These are phyloP conservation scores for Senecio squalidus DNA, from an alignment of 140 eudicot genomes.

Conservation along the genomic window DNA sequence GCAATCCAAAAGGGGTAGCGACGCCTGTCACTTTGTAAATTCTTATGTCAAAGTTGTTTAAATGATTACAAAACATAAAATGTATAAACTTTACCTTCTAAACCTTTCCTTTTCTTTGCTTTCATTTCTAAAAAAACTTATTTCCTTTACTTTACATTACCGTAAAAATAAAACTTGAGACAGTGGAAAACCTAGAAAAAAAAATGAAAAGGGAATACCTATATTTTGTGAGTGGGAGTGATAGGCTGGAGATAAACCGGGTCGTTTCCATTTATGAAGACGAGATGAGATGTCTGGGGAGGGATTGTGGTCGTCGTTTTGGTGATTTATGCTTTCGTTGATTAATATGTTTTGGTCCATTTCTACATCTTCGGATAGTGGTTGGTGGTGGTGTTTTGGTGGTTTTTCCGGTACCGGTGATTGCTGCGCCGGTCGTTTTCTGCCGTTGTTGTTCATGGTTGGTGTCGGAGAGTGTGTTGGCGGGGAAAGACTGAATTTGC, in stretches of 20 bases:
- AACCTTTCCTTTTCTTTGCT: too few relatives aligned
- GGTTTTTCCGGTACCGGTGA: conserved; percentile 37
- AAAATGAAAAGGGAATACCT: conserved; percentile 31
- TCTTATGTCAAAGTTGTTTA: too few relatives aligned
- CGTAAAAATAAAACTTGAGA: conserved; percentile 26
- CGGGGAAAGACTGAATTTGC: too few relatives aligned
- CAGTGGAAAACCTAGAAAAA: not conserved
- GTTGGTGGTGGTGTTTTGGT: conserved; percentile 50
- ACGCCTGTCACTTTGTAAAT: too few relatives aligned
- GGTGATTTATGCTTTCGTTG: too few relatives aligned
- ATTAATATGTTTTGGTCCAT: conserved; percentile 79
- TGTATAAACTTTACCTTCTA: too few relatives aligned
- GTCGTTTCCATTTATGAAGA: conserved; percentile 82
- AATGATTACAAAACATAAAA: too few relatives aligned
- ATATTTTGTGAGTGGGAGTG: conserved; percentile 43
- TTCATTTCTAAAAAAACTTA: too few relatives aligned
- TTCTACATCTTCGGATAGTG: conserved; percentile 62
- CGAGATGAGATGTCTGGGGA: too few relatives aligned
- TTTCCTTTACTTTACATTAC: too few relatives aligned
- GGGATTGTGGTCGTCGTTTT: too few relatives aligned
- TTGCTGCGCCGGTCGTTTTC: conserved; percentile 56
- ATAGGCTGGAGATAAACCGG: conserved; percentile 36
- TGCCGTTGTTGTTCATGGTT: conserved; percentile 47
- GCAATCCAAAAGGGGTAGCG: too few relatives aligned
- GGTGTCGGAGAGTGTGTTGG: not conserved